These are phyloP conservation scores for Phytophthora palmivora DNA, from an alignment of 352 stramenopile genomes.

Conservation along the genomic window DNA sequence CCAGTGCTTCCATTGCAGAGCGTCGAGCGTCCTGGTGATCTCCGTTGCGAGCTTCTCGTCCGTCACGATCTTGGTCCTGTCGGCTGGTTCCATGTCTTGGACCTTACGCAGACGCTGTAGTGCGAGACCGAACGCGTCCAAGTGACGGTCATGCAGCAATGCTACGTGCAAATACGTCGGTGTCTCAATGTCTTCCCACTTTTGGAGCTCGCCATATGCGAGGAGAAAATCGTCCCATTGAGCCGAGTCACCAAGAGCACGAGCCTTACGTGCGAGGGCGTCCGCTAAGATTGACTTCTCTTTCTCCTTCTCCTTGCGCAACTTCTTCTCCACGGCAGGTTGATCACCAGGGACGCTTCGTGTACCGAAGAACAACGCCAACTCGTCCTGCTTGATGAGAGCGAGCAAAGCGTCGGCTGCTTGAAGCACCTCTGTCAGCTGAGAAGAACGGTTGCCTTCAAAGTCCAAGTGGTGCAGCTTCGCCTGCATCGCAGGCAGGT, in stretches of 20 bases:
- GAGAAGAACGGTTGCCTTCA: conserved; percentile 53
- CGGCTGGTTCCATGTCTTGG: conserved; percentile 56
- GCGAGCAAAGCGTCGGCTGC: conserved; percentile 64
- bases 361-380: conserved; percentile 82
- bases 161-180: conserved; percentile 61
- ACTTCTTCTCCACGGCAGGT: conserved; percentile 63
- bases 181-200: conserved; percentile 80
- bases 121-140: conserved; percentile 50
- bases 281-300: conserved; percentile 77
- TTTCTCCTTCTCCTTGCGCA: conserved; percentile 79
- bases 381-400: conserved; percentile 67
- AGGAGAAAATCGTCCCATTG: conserved; percentile 67
- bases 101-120: conserved; percentile 82
- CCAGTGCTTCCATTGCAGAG: conserved; percentile 74
- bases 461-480: conserved; percentile 80
- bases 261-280: conserved; percentile 71
- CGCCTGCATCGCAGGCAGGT: conserved; percentile 69
- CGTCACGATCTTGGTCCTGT: conserved; percentile 73
- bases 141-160: conserved; percentile 68
- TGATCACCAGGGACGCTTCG: conserved; percentile 60
- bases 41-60: conserved; percentile 65
- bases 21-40: conserved; percentile 41
- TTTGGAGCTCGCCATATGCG: conserved; percentile 62
- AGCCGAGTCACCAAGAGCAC: conserved; percentile 63
- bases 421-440: conserved; percentile 58